Conservation (phyloP, 1,284 basidiomycete species). For the Cutaneotrichosporon dermatis region DNA sequence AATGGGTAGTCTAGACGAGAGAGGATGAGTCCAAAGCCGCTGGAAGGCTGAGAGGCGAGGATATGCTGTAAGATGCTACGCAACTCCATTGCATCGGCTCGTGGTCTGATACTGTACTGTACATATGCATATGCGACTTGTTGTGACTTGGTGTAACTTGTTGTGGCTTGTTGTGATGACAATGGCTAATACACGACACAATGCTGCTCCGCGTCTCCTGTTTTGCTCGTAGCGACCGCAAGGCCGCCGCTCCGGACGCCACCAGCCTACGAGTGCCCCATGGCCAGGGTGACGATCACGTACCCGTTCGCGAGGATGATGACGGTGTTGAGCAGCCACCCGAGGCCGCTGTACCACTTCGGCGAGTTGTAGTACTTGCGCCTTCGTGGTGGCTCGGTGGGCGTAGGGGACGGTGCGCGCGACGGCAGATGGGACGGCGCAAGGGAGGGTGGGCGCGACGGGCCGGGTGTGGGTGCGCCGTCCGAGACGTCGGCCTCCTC, state of each 20-base stretch:
- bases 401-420: neutral
- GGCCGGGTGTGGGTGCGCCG: neutral
- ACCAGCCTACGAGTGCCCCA: constrained; percentile 27
- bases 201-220: no score
- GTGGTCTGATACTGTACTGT: neutral
- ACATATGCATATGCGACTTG: neutral
- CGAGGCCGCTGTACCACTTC: constrained; percentile 56
- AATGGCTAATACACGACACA: neutral
- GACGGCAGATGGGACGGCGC: neutral
- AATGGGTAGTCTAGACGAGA: neutral
- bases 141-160: neutral
- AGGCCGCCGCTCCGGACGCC: no score
- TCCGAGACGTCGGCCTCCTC: neutral
- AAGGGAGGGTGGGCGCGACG: neutral
- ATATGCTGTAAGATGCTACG: neutral
- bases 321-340: constrained; percentile 60
- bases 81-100: neutral
- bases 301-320: constrained; percentile 62
- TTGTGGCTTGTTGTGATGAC: neutral
- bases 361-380: constrained; percentile 57
- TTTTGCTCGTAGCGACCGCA: no score
- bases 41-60: no score
- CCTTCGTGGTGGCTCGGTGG: neutral
- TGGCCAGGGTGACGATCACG: constrained; percentile 42
- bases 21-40: neutral